Conservation (phyloP, 257 asterid species). For the Primulina tabacum region DNA sequence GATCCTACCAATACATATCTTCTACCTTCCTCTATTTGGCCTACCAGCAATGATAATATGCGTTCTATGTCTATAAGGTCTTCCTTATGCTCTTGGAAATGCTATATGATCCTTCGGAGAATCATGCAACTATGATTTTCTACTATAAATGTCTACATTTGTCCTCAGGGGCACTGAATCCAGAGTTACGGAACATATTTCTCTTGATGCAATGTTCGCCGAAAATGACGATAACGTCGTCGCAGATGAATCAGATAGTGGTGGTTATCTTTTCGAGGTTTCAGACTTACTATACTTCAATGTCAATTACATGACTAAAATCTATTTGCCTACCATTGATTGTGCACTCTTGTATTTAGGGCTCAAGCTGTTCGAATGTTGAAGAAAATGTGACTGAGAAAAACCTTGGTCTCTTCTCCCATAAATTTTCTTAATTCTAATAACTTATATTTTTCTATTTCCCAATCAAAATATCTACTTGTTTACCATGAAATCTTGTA, state of each 20-base stretch:
- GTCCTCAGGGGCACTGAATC: constrained; percentile 40
- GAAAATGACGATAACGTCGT: constrained; percentile 47
- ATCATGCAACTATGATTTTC: not conserved
- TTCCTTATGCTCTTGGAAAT: not conserved
- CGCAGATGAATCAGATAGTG: constrained; percentile 76
- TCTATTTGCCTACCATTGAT: constrained; percentile 27
- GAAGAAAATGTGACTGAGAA: constrained; percentile 39
- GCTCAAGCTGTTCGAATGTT: constrained; percentile 37
- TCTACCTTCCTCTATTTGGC: not conserved
- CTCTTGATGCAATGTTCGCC: constrained; percentile 59
- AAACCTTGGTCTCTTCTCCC: constrained; percentile 40
- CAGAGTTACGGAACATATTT: constrained; percentile 40
- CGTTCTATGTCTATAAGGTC: not conserved
- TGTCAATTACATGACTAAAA: constrained; percentile 18
- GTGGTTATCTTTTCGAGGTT: constrained; percentile 98
- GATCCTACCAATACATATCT: not conserved
- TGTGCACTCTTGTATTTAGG: constrained; percentile 47
- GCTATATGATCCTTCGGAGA: constrained; percentile 13
- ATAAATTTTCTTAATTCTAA: constrained; percentile 11
- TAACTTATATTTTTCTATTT: not conserved
- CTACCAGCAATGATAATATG: not conserved
- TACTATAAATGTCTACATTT: constrained; percentile 15
- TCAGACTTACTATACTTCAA: constrained; percentile 21
- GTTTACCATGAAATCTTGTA: constrained; percentile 6
- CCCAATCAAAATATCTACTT: constrained; percentile 10